Evolutionary conservation across 1,284 basidiomycete genomes (phyloP), one percentile per base, ranked within the genome.

Genomic region (Rhodotorula sp.): DNA sequence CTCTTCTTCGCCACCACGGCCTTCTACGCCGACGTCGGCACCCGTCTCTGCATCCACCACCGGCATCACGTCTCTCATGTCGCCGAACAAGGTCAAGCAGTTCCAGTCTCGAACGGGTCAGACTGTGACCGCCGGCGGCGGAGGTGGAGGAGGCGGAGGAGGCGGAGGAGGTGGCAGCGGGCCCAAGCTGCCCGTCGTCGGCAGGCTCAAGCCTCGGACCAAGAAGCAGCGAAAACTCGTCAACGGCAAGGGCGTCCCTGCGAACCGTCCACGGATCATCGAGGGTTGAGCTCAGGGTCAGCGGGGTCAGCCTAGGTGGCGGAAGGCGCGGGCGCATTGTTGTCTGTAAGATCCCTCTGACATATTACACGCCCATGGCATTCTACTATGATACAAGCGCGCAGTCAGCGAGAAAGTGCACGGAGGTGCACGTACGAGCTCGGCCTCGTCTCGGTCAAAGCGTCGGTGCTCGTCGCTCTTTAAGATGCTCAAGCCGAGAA

Each of bases 221-320:
- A 54, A 62, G 50, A 54, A 62, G 49, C 10, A 6, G 15, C 34
- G 57, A 19, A 23, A 50, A 23, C 26, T n/a, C 15, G 50, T 62
- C 5, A 54, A 16, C 34, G 23, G 34, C 5, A 31, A 34, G 23
- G 61, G 49, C 15, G 16, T 18, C 4, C 12, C 23, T 21, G 31
- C 23, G 14, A 62, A 62, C 50, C 52, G 38, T 34, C 61, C 61
- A 34, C 34, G 49, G 49, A 15, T 62, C 34, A 62, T 62, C 19
- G 18, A 52, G 61, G 61, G 61, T 18, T 62, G 50, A 62, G 16
- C 34, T 31, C 3, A 3, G 34, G 2, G 31, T 15, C 26, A 8
- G 12, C 19, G 54, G n/a, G 12, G 26, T 12, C 38, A 28, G 28
- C 38, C 12, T 43, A 2, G 38, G 38, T 43, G 38, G 38, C 38